Percentiles rank a stretch among this genome's conserved stretches.
Conservation (phyloP, 2,329 filamentous ascomycete genomes). For the Parastagonospora nodorum region DNA sequence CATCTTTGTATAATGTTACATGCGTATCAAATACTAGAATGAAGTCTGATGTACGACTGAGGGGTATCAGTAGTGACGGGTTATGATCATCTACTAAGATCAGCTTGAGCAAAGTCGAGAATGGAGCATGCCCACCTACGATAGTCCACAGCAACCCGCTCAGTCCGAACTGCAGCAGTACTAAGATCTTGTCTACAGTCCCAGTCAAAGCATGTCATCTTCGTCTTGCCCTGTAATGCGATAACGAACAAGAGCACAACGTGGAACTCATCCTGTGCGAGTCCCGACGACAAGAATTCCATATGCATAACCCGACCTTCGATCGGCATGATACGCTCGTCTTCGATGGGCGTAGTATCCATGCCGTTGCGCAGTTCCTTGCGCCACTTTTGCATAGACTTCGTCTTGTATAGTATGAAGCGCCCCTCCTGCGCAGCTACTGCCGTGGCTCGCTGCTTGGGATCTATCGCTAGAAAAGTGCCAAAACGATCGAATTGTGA, state of each 20-base stretch:
- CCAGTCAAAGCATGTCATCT: conserved; percentile 59
- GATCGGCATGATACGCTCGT: conserved; percentile 55
- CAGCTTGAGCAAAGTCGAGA: conserved; percentile 3
- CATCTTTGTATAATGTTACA: conserved; percentile 45
- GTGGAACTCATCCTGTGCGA: conserved; percentile 66
- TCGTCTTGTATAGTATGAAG: conserved; percentile 74
- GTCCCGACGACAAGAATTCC: conserved; percentile 80
- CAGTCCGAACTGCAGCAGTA: conserved; percentile 28
- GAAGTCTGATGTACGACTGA: conserved; percentile 48
- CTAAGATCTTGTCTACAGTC: conserved; percentile 51
- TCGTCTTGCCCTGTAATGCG: conserved; percentile 49
- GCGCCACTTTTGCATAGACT: conserved; percentile 59
- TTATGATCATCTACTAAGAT: conserved; percentile 39
- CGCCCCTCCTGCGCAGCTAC: conserved; percentile 72
- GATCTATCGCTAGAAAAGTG: conserved; percentile 76
- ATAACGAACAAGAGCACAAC: conserved; percentile 76
- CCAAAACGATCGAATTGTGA: conserved; percentile 61
- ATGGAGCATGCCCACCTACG: conserved; percentile 21
- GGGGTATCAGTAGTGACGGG: conserved; percentile 48
- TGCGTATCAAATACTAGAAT: conserved; percentile 46
- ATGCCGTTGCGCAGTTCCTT: conserved; percentile 47
- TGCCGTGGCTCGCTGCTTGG: conserved; percentile 67
- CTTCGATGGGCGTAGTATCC: conserved; percentile 64
- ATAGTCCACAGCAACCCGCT: conserved; percentile 30
- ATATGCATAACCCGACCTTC: conserved; percentile 79